These are phyloP conservation scores for Backusella australiensis DNA, from an alignment of 192 early-diverging fungal genomes.

Conservation along the genomic window DNA sequence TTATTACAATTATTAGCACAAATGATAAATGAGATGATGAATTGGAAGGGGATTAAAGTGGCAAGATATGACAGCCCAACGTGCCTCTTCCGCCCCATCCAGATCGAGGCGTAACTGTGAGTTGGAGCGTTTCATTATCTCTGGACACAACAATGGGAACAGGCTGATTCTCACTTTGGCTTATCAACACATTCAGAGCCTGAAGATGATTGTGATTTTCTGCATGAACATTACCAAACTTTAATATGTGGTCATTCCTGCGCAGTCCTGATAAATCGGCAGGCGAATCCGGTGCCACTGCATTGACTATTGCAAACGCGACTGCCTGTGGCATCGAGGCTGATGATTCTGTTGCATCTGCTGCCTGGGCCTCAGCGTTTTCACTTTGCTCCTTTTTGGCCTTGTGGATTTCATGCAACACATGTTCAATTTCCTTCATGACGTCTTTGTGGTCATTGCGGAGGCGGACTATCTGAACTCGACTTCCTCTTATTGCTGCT, in stretches of 20 bases:
- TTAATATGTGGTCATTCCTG: slow-evolving; percentile 42
- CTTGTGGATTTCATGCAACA: slow-evolving; percentile 46
- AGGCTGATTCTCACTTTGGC: slow-evolving; percentile 34
- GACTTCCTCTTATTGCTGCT: slow-evolving; percentile 41
- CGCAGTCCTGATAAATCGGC: slow-evolving; percentile 47
- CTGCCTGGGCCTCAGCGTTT: not conserved
- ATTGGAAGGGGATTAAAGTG: not conserved
- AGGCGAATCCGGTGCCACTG: slow-evolving; percentile 57
- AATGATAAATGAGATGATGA: not conserved
- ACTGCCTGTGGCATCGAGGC: not conserved
- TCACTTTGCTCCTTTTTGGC: slow-evolving; percentile 17
- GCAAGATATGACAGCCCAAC: slow-evolving; percentile 41
- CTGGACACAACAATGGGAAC: slow-evolving; percentile 40
- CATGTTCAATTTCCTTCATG: slow-evolving; percentile 50
- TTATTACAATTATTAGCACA: not conserved
- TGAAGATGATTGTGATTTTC: slow-evolving; percentile 37
- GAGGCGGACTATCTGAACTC: slow-evolving; percentile 31
- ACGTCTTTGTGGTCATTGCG: slow-evolving; percentile 50
- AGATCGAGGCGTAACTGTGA: slow-evolving; percentile 43
- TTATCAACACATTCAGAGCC: slow-evolving; percentile 39
- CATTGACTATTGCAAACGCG: slow-evolving; percentile 54
- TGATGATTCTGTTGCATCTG: not conserved
- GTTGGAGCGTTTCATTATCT: slow-evolving; percentile 15
- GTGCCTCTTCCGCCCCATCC: slow-evolving; percentile 55
- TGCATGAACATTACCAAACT: slow-evolving; percentile 40